phyloP scores from a whole-genome alignment of 768 basidiomycete species.

The Rhizopogon roseolus region DNA sequence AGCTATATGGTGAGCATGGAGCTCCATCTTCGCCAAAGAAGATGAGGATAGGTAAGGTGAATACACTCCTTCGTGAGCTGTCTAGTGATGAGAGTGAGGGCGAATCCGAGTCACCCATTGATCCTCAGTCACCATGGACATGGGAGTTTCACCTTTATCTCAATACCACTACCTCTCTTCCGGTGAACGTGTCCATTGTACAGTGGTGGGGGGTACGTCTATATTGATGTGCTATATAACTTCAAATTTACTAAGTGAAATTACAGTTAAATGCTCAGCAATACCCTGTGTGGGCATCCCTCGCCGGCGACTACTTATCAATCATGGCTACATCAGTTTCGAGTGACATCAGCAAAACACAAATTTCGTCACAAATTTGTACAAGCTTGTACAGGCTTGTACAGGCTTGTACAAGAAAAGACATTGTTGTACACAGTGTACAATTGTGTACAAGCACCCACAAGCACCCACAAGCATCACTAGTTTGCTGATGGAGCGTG shows the following conservation, averaged over 20 bases:
- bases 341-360: too few species aligned
- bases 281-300: slow-evolving; percentile 27
- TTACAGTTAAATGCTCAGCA: background rate
- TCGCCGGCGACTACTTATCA: slow-evolving; percentile 32
- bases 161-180: slow-evolving; percentile 8
- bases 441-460: too few species aligned
- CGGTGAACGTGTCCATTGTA: slow-evolving; percentile 16
- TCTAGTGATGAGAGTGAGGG: slow-evolving; percentile 8
- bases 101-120: background rate
- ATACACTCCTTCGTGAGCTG: background rate
- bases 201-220: slow-evolving; percentile 32
- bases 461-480: too few species aligned
- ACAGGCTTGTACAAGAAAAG: too few species aligned
- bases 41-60: background rate
- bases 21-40: slow-evolving; percentile 1
- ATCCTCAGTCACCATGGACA: slow-evolving; percentile 12
- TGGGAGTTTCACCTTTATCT: slow-evolving; percentile 21
- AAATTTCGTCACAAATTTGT: too few species aligned
- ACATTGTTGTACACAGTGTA: too few species aligned
- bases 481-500: too few species aligned
- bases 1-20: background rate
- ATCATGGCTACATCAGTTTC: slow-evolving; percentile 36
- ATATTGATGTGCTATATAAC: background rate
- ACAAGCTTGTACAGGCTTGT: too few species aligned
- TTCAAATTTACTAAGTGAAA: background rate